Conservation (phyloP, 1,139 yeast species). For the Barnettozyma hawaiiensis region DNA sequence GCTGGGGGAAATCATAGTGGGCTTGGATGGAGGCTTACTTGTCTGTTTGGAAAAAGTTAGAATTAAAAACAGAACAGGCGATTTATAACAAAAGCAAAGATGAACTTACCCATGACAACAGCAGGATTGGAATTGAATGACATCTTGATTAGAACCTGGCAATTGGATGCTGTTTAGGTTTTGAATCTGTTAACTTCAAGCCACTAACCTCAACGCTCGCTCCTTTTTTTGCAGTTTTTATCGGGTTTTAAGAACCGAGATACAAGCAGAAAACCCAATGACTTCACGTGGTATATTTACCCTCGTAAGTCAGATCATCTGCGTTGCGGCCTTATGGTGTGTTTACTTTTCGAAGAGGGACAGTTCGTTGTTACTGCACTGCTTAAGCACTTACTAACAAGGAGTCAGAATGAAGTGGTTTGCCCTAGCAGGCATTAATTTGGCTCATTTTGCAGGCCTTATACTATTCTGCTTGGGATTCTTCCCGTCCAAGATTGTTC, state of each 20-base stretch:
- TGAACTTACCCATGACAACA: conserved; percentile 77
- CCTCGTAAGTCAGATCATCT: not conserved
- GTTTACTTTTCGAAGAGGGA: not conserved
- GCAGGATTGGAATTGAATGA: conserved; percentile 70
- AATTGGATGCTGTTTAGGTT: not conserved
- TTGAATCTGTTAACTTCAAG: not conserved
- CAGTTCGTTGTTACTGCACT: too few relatives aligned
- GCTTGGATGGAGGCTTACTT: conserved; percentile 5
- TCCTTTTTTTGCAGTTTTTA: conserved; percentile 4
- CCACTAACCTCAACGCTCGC: not conserved
- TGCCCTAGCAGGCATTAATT: not conserved
- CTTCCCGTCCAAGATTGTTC: conserved; percentile 77
- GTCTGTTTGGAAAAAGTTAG: conserved; percentile 7
- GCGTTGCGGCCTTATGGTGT: too few relatives aligned
- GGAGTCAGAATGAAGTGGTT: conserved; percentile 8
- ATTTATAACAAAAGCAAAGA: not conserved
- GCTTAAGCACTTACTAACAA: too few relatives aligned
- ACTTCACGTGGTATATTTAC: not conserved
- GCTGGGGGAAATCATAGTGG: conserved; percentile 11
- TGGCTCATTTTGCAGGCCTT: conserved; percentile 25
- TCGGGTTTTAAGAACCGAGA: conserved; percentile 1
- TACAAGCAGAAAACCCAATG: not conserved
- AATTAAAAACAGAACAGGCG: not conserved
- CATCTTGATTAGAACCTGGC: conserved; percentile 23
- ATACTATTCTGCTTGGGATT: conserved; percentile 72